phyloP scores from a whole-genome alignment of 805 yeast species.

The Hanseniaspora occidentalis region DNA sequence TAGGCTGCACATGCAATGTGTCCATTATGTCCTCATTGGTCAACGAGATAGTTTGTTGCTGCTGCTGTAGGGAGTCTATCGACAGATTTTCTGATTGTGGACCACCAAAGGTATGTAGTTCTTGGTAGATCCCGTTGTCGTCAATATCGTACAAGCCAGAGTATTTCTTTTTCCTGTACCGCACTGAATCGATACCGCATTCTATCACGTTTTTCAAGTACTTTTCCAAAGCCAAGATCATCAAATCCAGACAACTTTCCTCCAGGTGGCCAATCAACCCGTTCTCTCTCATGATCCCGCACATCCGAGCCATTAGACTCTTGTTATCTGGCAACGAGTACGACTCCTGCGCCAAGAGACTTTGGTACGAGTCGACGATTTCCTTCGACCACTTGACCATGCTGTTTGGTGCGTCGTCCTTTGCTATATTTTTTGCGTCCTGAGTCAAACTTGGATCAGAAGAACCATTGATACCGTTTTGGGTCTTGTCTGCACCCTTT shows the following conservation, averaged over 20 bases:
- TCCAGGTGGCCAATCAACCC: conserved; percentile 78
- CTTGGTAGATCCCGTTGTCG: conserved; percentile 20
- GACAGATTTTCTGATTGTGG: not conserved
- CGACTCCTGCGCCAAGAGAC: conserved; percentile 66
- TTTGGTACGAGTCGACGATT: conserved; percentile 70
- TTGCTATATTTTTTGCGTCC: conserved; percentile 3
- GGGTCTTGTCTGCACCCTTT: too few species aligned
- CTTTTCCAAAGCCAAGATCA: conserved; percentile 69
- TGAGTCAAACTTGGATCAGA: conserved; percentile 1
- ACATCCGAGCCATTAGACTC: conserved; percentile 50
- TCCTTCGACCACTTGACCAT: conserved; percentile 79
- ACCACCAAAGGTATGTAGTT: conserved; percentile 1
- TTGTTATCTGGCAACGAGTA: conserved; percentile 77
- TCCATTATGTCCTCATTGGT: conserved; percentile 58
- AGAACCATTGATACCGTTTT: too few species aligned
- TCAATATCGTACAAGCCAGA: conserved; percentile 24
- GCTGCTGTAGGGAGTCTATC: not conserved
- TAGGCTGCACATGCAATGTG: conserved; percentile 52
- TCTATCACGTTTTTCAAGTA: conserved; percentile 68
- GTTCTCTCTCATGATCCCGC: conserved; percentile 78
- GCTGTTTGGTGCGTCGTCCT: conserved; percentile 4
- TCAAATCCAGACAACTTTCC: conserved; percentile 63
- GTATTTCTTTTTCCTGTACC: conserved; percentile 41
- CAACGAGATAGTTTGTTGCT: conserved; percentile 18
- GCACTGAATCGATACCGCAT: conserved; percentile 58